These are phyloP conservation scores for Globisporangium parvum DNA, from an alignment of 352 stramenopile genomes.

Conservation along the genomic window DNA sequence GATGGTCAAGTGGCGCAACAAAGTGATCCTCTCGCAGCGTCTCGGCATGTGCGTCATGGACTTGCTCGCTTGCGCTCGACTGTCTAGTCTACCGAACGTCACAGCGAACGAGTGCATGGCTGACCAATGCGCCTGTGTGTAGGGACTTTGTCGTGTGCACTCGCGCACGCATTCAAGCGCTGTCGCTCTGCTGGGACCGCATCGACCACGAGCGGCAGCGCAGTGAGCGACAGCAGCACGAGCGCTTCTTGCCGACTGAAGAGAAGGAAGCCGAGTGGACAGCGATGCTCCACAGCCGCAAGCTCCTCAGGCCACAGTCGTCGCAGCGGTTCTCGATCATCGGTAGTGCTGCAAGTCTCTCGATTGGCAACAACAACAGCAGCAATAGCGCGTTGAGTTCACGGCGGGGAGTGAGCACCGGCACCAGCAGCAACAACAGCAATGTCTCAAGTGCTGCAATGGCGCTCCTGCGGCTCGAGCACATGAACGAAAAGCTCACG, in stretches of 20 bases:
- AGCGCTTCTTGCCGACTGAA: slow-evolving; percentile 22
- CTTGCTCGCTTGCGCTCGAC: neutral
- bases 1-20: slow-evolving; percentile 67
- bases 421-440: slow-evolving; percentile 2
- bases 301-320: slow-evolving; percentile 6
- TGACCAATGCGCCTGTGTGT: neutral
- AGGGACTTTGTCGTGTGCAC: slow-evolving; percentile 47
- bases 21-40: slow-evolving; percentile 66
- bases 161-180: slow-evolving; percentile 40
- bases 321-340: neutral
- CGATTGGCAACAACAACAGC: neutral
- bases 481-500: slow-evolving; percentile 57
- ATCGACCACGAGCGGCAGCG: slow-evolving; percentile 65
- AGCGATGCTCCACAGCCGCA: slow-evolving; percentile 11
- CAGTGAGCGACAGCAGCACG: slow-evolving; percentile 37
- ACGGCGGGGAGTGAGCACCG: neutral
- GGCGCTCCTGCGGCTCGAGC: slow-evolving; percentile 30
- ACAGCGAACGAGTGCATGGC: neutral
- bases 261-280: slow-evolving; percentile 31
- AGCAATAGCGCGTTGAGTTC: slow-evolving; percentile 5
- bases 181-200: slow-evolving; percentile 60
- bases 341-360: slow-evolving; percentile 2
- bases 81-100: neutral
- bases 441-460: neutral
- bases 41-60: slow-evolving; percentile 21